Evolutionary conservation across 176 grass and related monocot genomes (phyloP), one percentile per base, ranked within the genome.

Genomic region (Carex littledalei): DNA sequence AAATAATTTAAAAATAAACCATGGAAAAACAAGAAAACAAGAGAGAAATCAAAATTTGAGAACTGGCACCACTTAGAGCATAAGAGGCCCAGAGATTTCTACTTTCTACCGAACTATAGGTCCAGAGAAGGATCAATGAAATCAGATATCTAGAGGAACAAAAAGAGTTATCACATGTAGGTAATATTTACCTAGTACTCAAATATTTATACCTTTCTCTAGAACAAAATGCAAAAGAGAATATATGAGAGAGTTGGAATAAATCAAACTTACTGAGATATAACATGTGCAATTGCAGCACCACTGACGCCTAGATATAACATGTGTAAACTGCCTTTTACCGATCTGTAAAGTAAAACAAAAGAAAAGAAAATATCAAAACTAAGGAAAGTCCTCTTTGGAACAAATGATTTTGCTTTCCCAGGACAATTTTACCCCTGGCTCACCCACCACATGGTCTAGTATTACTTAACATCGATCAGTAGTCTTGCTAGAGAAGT

Each of bases 251-350:
- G 26, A 63, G 29, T 60, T 31, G 3, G 70, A 63, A 71, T 64
- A 53, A 54, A 3, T 60, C 63, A 85, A 86, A 90, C 91, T 84
- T 92, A 99, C 96, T 99, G 96, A 81, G 96, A 94, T 87, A 89
- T 47, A 84, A 92, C 89, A 90, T 94, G 96, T 56, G 96, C 89
- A 89, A 98, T 91, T 13, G 96, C 96, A 84, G 96, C 96, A 32
- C 96, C 96, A 29, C 91, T 95, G 80, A 99, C 93, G 22, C 93
- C 93, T 88, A 99, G 88, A 67, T 88, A 86, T 29, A 86, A 95
- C 26, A 29, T 29, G 26, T 76, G 72, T 54, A 76, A 21, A 76
- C 72, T 16, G 11, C 54, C 12, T 76, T 76, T 26, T 54, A 47
- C 12, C 16, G 72, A 76, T 54, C 72, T 76, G 22, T 47, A 34